Conservation (phyloP, 192 early-diverging fungal species). For the Blastocladiella britannica region DNA sequence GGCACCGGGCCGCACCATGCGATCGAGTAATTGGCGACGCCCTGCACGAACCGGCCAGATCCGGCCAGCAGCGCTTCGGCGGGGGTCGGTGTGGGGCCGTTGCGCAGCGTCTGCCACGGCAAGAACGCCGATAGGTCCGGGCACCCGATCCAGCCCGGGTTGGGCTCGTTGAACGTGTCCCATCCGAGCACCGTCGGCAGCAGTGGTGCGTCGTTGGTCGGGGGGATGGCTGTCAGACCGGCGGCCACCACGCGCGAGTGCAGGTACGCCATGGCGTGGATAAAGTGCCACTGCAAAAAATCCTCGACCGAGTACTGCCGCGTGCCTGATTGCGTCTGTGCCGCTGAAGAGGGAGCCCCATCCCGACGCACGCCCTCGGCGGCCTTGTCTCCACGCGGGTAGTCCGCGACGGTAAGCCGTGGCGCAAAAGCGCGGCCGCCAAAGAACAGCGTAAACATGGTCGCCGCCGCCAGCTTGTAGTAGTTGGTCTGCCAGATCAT, state of each 20-base stretch:
- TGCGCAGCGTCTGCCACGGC: conserved; percentile 21
- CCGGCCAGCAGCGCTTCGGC: conserved; percentile 27
- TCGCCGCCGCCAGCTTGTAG: conserved; percentile 24
- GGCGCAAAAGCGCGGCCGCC: conserved; percentile 23
- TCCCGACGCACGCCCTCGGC: neutral
- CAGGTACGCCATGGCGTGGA: conserved; percentile 18
- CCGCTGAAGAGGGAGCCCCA: neutral
- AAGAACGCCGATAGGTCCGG: conserved; percentile 20
- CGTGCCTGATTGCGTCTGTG: neutral
- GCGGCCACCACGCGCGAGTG: conserved; percentile 17
- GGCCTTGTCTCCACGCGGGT: neutral
- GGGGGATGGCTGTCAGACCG: too few relatives aligned
- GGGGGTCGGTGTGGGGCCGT: conserved; percentile 29
- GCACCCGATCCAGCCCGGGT: conserved; percentile 21
- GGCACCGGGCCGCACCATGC: conserved; percentile 25
- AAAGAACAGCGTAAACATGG: conserved; percentile 36
- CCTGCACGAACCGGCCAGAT: conserved; percentile 15
- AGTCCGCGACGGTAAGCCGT: conserved; percentile 18
- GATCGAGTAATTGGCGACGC: conserved; percentile 25
- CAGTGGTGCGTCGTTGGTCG: conserved; percentile 15
- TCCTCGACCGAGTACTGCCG: conserved; percentile 24
- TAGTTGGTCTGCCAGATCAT: conserved; percentile 44
- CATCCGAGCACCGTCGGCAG: conserved; percentile 26
- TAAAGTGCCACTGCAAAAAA: conserved; percentile 30
- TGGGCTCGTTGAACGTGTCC: conserved; percentile 36